Evolutionary conservation across 768 basidiomycete genomes (phyloP), one percentile per base, ranked within the genome.

Genomic region (Steccherinum ochraceum): DNA sequence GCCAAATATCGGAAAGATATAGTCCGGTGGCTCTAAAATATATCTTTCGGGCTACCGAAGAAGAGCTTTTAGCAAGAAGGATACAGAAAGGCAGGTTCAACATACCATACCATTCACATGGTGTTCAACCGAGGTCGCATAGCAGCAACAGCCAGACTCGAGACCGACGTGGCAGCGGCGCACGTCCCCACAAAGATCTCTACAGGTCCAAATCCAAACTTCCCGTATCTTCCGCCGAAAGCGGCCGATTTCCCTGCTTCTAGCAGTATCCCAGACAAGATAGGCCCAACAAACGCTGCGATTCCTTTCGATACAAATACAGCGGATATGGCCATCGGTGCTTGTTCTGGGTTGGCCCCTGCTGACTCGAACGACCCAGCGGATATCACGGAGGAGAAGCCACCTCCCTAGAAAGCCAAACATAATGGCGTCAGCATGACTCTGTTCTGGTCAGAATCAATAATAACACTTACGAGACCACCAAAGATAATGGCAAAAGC

Each of bases 401-500:
- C 57, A 1, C 57, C 55, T 23, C 52, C 54, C 57, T 58, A 30
- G 13, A 44, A 13, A 4, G 3, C 23, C 16, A 23, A 40, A 10
- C 48, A 4, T 4, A 11, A n/a, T n/a, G n/a, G n/a, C n/a, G n/a
- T n/a, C n/a, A n/a, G n/a, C n/a, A n/a, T n/a, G n/a, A n/a, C n/a
- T n/a, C n/a, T n/a, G n/a, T n/a, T n/a, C n/a, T n/a, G n/a, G n/a
- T n/a, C n/a, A n/a, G n/a, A n/a, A n/a, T n/a, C n/a, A n/a, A n/a
- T n/a, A 26, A 16, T 2, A 3, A 23, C 7, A 43, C 61, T 23
- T 20, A 60, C 53, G 35, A 57, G 42, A 19, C 49, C 49, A n/a
- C 58, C 61, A 25, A 58, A 60, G 16, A 60, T 40, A 20, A 58
- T 25, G 1, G 55, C 55, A 35, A 59, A 58, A 49, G 53, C 53